Evolutionary conservation across 495 filamentous ascomycete genomes (phyloP).

Genomic region (Penicillium ochrochloron): DNA sequence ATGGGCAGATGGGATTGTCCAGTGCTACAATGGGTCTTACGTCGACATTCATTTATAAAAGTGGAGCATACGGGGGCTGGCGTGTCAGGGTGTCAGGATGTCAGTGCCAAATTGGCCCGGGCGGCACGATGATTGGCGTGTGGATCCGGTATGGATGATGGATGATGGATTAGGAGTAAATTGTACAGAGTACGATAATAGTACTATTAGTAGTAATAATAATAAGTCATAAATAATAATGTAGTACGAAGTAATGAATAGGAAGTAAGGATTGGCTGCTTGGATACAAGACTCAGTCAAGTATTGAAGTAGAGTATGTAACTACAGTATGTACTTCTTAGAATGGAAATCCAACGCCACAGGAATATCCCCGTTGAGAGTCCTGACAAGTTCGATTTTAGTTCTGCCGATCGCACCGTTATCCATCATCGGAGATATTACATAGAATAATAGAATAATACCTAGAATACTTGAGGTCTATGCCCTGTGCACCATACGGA

Average conservation of each 20-base stretch:
- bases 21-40: not conserved
- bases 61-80: constrained; percentile 5
- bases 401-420: constrained; percentile 8
- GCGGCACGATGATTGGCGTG: constrained; percentile 21
- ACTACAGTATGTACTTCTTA: not conserved
- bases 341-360: not conserved
- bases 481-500: constrained; percentile 17
- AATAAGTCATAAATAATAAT: too few species aligned
- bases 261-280: too few species aligned
- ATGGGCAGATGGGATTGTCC: not conserved
- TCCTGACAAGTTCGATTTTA: not conserved
- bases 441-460: not conserved
- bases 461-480: too few species aligned
- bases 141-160: not conserved
- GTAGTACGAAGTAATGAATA: not conserved
- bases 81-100: not conserved
- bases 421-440: constrained; percentile 8
- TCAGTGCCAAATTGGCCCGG: constrained; percentile 22
- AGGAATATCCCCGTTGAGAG: constrained; percentile 1
- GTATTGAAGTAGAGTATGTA: not conserved
- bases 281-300: not conserved
- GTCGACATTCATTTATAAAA: constrained; percentile 12
- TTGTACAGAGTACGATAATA: too few species aligned
- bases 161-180: not conserved
- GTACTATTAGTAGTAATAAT: too few species aligned